Evolutionary conservation across 2,329 filamentous ascomycete species (phyloP), one percentile per base, ranked within the genome.

Genomic region (Macrophomina phaseolina): DNA sequence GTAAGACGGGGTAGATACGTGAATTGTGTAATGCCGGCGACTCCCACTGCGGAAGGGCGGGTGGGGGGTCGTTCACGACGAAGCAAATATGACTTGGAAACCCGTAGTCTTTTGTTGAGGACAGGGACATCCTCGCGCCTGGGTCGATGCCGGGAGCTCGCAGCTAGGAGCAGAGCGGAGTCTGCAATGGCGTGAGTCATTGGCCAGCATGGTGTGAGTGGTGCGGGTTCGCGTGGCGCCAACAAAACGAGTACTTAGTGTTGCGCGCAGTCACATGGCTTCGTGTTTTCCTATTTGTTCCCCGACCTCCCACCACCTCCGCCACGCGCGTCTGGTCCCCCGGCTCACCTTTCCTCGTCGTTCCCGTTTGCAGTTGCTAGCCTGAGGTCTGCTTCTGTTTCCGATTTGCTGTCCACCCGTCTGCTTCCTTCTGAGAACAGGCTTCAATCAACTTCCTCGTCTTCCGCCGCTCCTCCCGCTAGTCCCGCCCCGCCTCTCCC

Each of bases 181-280:
- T 40, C 52, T 34, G 30, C 23, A 5, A 12, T 8, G n/a, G 30
- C 34, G 49, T 67, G 65, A 67, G 56, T 63, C 65, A 67, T 67
- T 48, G 30, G 36, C 40, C 30, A 9, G 23, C 18, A 32, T 8
- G 48, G 32, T 23, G 42, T 16, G 8, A 16, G 48, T 42, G 32
- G 46, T 64, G 49, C 51, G 38, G 51, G 51, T 18, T 40, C 52
- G 61, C 48, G 48, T 42, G 38, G 48, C 36, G 51, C 53, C 38
- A 58, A 34, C 36, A 40, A 48, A 30, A 14, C 16, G 56, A 8
- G 23, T 12, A 36, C 16, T 16, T 52, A 51, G 51, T 28, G 16
- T 65, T 53, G n/a, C 64, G 34, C 64, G 64, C 55, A 45, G 34
- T 61, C 64, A 60, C 53, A 55, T 61, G 64, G 7, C n/a, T n/a